phyloP scores from a whole-genome alignment of 345 rosid species.

The Noccaea caerulescens region DNA sequence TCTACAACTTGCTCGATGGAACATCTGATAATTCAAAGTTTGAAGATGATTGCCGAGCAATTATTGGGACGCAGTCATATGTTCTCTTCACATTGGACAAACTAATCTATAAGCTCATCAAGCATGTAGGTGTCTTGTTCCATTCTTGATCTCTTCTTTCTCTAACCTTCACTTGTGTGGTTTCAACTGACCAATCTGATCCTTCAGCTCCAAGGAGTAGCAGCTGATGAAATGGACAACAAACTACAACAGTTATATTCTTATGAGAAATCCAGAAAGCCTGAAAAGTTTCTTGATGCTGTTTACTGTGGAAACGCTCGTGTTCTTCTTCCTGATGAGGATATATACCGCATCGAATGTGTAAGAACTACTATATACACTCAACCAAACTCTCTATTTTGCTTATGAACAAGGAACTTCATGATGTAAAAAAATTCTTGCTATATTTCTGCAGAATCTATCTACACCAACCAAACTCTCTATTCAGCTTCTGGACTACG shows the following conservation, averaged over 20 bases:
- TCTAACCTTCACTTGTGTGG: background rate
- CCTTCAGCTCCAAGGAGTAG: conserved; percentile 81
- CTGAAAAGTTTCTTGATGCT: conserved; percentile 65
- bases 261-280: conserved; percentile 80
- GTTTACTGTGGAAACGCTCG: conserved; percentile 86
- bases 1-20: conserved; percentile 91
- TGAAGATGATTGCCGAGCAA: conserved; percentile 97
- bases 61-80: conserved; percentile 95
- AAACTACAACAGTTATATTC: conserved; percentile 82
- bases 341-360: conserved; percentile 87
- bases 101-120: conserved; percentile 84
- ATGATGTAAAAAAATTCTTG: background rate
- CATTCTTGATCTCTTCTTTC: background rate
- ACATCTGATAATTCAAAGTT: conserved; percentile 91
- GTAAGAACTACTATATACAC: conserved; percentile 51
- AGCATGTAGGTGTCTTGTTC: conserved; percentile 59
- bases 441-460: conserved; percentile 54
- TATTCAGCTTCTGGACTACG: conserved; percentile 87
- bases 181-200: conserved; percentile 14
- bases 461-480: conserved; percentile 61
- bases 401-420: conserved; percentile 5
- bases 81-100: conserved; percentile 93
- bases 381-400: background rate
- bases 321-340: conserved; percentile 86
- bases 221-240: conserved; percentile 86